phyloP scores from a whole-genome alignment of 1,139 yeast genomes.

The Hanseniaspora sp. region DNA sequence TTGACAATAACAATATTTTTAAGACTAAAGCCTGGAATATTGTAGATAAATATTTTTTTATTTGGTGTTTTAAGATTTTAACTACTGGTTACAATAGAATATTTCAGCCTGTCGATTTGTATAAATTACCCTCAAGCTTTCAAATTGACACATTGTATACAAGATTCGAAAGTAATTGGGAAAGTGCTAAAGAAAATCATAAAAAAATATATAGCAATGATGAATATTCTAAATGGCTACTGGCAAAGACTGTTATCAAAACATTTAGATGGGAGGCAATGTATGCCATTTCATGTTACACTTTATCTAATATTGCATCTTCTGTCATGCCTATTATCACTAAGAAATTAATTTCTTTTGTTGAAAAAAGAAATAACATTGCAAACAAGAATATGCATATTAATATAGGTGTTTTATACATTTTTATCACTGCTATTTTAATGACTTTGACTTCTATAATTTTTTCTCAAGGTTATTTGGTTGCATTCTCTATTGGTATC shows the following conservation, averaged over 20 bases:
- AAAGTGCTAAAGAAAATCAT: not conserved
- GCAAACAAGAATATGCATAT: slow-evolving; percentile 21
- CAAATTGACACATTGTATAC: slow-evolving; percentile 40
- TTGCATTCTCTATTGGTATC: slow-evolving; percentile 55
- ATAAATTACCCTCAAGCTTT: slow-evolving; percentile 40
- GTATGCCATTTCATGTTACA: slow-evolving; percentile 35
- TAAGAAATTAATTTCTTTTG: slow-evolving; percentile 44
- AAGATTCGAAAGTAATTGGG: slow-evolving; percentile 34
- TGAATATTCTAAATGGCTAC: slow-evolving; percentile 26
- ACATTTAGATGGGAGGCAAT: slow-evolving; percentile 47
- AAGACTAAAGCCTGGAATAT: slow-evolving; percentile 22
- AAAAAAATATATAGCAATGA: slow-evolving; percentile 19
- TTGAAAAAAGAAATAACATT: slow-evolving; percentile 31
- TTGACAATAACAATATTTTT: slow-evolving; percentile 30
- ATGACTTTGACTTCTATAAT: slow-evolving; percentile 41
- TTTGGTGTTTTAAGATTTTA: slow-evolving; percentile 52
- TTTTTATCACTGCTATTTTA: slow-evolving; percentile 43
- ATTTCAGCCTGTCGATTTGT: slow-evolving; percentile 52
- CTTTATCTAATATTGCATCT: slow-evolving; percentile 40
- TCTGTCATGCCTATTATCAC: slow-evolving; percentile 45
- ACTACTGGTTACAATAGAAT: slow-evolving; percentile 59
- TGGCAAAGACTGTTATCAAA: slow-evolving; percentile 24
- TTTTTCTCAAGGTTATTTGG: slow-evolving; percentile 53
- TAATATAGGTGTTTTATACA: slow-evolving; percentile 51
- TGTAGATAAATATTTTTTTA: slow-evolving; percentile 32